Evolutionary conservation across 2,329 filamentous ascomycete genomes (phyloP).

Genomic region (Calonectria hongkongensis): DNA sequence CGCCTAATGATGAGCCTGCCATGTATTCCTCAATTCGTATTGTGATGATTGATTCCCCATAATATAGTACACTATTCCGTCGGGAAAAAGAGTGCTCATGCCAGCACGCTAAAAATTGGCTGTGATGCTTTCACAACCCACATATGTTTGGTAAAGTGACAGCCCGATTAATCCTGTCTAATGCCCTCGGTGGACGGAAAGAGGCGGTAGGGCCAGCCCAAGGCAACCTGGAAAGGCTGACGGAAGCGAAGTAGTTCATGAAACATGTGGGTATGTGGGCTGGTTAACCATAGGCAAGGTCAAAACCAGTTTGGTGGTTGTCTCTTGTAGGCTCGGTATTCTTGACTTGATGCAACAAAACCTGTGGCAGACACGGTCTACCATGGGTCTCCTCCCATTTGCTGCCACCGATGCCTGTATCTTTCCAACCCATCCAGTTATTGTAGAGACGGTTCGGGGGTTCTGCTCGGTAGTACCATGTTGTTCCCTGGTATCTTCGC

Average conservation of each 20-base stretch:
- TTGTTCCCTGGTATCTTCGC: slow-evolving; percentile 73
- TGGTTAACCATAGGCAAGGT: slow-evolving; percentile 62
- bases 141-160: not conserved
- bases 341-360: slow-evolving; percentile 77
- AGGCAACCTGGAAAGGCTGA: slow-evolving; percentile 32
- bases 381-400: slow-evolving; percentile 75
- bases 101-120: not conserved
- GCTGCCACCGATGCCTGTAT: slow-evolving; percentile 71
- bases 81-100: slow-evolving; percentile 14
- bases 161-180: slow-evolving; percentile 24
- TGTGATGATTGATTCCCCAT: slow-evolving; percentile 45
- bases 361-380: slow-evolving; percentile 74
- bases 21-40: slow-evolving; percentile 42
- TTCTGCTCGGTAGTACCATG: slow-evolving; percentile 77
- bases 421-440: slow-evolving; percentile 78
- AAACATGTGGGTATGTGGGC: slow-evolving; percentile 19
- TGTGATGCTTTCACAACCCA: slow-evolving; percentile 8
- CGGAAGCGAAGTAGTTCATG: slow-evolving; percentile 25
- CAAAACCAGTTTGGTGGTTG: slow-evolving; percentile 63
- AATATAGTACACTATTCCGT: slow-evolving; percentile 47
- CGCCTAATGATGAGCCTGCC: slow-evolving; percentile 53
- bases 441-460: slow-evolving; percentile 76
- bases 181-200: slow-evolving; percentile 13
- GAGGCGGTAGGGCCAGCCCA: slow-evolving; percentile 22
- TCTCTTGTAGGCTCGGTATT: slow-evolving; percentile 71